A percentile compares a stretch with the other conserved stretches of the same genome.
These are phyloP conservation scores for Fusarium subtropicale DNA, from an alignment of 2,329 filamentous ascomycete genomes.

Conservation along the genomic window DNA sequence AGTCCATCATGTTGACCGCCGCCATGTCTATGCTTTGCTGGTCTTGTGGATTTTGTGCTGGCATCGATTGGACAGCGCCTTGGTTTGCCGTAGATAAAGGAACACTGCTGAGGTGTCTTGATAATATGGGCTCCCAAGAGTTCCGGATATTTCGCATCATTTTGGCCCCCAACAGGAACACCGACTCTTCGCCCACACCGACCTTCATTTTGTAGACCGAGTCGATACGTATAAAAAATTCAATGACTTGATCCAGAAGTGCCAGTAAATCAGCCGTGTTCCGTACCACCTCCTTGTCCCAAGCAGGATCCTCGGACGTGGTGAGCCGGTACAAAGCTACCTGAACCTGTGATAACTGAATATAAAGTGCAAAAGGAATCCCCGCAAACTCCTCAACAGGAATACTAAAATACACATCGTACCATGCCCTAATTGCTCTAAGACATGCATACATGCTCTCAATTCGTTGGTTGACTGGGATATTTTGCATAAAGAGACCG, in stretches of 20 bases:
- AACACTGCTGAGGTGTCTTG: constrained; percentile 46
- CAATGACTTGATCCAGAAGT: constrained; percentile 52
- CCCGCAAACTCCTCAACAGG: constrained; percentile 48
- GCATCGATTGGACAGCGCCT: constrained; percentile 27
- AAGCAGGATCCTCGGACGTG: constrained; percentile 54
- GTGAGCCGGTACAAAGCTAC: constrained; percentile 55
- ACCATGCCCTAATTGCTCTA: constrained; percentile 51
- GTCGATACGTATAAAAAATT: constrained; percentile 48
- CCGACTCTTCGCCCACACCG: constrained; percentile 46
- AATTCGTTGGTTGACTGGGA: constrained; percentile 50
- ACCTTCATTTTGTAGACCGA: constrained; percentile 46
- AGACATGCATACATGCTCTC: constrained; percentile 54
- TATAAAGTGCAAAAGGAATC: constrained; percentile 51
- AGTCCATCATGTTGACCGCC: constrained; percentile 47
- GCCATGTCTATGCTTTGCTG: constrained; percentile 36
- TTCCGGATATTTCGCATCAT: constrained; percentile 52
- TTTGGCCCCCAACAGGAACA: constrained; percentile 52
- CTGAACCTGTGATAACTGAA: constrained; percentile 53
- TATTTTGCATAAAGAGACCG: constrained; percentile 49
- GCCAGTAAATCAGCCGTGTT: constrained; percentile 52
- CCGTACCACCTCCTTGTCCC: constrained; percentile 55
- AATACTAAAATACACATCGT: constrained; percentile 53
- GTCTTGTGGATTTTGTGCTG: constrained; percentile 17
- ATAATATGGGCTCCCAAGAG: constrained; percentile 53
- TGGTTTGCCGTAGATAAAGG: constrained; percentile 49